These are phyloP conservation scores for Pyropia yezoensis DNA, from an alignment of 23 red algal species.

Conservation along the genomic window DNA sequence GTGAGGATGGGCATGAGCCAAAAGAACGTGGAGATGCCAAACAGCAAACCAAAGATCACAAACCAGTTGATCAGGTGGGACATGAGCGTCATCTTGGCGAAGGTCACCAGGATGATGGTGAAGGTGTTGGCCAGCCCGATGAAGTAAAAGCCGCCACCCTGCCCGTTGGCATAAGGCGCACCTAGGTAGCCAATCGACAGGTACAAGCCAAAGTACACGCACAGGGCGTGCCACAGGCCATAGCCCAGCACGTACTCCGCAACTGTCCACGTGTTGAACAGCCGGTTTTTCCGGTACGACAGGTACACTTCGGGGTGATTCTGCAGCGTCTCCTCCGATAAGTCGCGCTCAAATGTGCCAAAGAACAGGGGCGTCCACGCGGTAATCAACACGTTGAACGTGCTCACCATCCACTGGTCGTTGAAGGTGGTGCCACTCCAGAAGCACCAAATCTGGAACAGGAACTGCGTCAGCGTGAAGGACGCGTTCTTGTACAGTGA, in stretches of 20 bases:
- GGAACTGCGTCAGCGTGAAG: slow-evolving; percentile 63
- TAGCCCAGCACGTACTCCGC: slow-evolving; percentile 57
- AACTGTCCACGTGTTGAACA: slow-evolving; percentile 44
- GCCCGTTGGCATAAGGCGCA: slow-evolving; percentile 37
- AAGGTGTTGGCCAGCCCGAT: slow-evolving; percentile 47
- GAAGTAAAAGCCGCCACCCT: slow-evolving; percentile 38
- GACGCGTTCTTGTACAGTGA: slow-evolving; percentile 93
- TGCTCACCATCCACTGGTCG: slow-evolving; percentile 63
- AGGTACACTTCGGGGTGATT: slow-evolving; percentile 58
- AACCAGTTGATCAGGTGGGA: slow-evolving; percentile 68
- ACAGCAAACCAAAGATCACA: slow-evolving; percentile 36
- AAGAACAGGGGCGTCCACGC: slow-evolving; percentile 57
- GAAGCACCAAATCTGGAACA: slow-evolving; percentile 67
- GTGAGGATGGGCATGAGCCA: slow-evolving; percentile 34
- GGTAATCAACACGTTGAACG: slow-evolving; percentile 86
- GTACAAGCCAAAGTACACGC: slow-evolving; percentile 60
- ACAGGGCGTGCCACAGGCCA: slow-evolving; percentile 65
- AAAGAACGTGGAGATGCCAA: slow-evolving; percentile 34
- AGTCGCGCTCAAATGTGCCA: slow-evolving; percentile 76
- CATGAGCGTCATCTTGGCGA: slow-evolving; percentile 50
- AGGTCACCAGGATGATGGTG: slow-evolving; percentile 22
- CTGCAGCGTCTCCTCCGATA: slow-evolving; percentile 45
- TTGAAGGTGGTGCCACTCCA: slow-evolving; percentile 60
- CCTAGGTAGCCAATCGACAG: slow-evolving; percentile 36
- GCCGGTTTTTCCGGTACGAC: slow-evolving; percentile 38